Evolutionary conservation across 345 rosid genomes (phyloP).

Genomic region (Capsella bursapastoris): DNA sequence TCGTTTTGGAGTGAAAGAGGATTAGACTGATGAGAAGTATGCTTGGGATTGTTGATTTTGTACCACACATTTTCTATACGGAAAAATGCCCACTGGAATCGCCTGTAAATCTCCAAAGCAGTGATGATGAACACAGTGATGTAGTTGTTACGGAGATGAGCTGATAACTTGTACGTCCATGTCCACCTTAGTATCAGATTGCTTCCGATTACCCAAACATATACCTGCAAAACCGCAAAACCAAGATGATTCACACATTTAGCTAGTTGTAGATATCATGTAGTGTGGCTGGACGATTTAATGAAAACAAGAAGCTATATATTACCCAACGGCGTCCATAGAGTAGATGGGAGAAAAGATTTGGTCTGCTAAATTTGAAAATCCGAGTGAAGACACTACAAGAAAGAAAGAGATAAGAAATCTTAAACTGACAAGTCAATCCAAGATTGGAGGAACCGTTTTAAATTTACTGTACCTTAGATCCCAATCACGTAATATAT

Average conservation of each 20-base stretch:
- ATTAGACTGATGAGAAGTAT: conserved; percentile 48
- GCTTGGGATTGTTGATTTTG: conserved; percentile 66
- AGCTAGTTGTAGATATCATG: neutral
- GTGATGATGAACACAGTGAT: conserved; percentile 76
- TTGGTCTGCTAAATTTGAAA: conserved; percentile 78
- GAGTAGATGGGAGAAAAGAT: conserved; percentile 55
- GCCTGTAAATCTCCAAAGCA: conserved; percentile 79
- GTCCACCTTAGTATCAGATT: conserved; percentile 88
- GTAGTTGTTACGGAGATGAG: conserved; percentile 94
- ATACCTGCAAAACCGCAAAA: conserved; percentile 57
- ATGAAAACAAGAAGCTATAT: conserved; percentile 5
- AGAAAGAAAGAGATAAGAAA: conserved; percentile 2
- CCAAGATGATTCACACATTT: neutral
- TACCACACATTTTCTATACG: conserved; percentile 94
- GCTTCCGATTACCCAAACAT: conserved; percentile 90
- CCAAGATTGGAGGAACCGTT: conserved; percentile 23
- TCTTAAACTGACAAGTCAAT: neutral
- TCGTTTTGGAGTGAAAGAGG: conserved; percentile 37
- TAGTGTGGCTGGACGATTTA: neutral
- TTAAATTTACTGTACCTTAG: conserved; percentile 62
- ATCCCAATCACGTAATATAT: conserved; percentile 94
- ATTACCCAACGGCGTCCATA: conserved; percentile 87
- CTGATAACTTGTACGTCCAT: conserved; percentile 97
- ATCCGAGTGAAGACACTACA: conserved; percentile 83
- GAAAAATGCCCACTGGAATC: conserved; percentile 97